phyloP scores from a whole-genome alignment of 306 rosid species.

The Luffa aegyptiaca region DNA sequence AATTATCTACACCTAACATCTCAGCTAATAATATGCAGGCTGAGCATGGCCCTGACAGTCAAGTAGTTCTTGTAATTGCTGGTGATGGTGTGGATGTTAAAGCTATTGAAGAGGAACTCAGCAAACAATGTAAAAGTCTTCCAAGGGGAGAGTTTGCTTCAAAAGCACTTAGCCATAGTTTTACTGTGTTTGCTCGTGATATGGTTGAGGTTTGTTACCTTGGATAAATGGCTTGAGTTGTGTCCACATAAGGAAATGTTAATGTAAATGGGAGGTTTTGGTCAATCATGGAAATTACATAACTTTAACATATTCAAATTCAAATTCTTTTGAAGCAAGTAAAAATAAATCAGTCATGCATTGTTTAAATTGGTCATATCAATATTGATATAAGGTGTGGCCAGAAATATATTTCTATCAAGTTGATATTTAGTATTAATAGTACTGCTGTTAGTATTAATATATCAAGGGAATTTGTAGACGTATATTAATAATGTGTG shows the following conservation, averaged over 20 bases:
- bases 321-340: neutral
- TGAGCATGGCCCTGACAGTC: conserved; percentile 99
- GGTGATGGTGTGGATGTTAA: conserved; percentile 76
- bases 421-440: neutral
- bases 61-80: conserved; percentile 88
- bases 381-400: neutral
- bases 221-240: neutral
- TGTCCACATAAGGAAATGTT: neutral
- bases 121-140: conserved; percentile 78
- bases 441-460: neutral
- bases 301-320: neutral
- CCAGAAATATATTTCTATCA: neutral
- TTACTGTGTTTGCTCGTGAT: conserved; percentile 69
- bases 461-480: neutral
- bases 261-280: neutral
- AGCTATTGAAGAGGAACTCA: conserved; percentile 74
- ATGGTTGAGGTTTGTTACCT: conserved; percentile 74
- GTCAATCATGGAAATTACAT: neutral
- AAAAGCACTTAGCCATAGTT: conserved; percentile 87
- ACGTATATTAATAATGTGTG: neutral
- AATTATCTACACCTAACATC: neutral
- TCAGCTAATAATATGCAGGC: conserved; percentile 48
- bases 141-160: conserved; percentile 89
- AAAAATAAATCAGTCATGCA: neutral
- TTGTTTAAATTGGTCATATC: neutral